Evolutionary conservation across 2,329 filamentous ascomycete species (phyloP).

Genomic region (Aspergillus ochraceus): DNA sequence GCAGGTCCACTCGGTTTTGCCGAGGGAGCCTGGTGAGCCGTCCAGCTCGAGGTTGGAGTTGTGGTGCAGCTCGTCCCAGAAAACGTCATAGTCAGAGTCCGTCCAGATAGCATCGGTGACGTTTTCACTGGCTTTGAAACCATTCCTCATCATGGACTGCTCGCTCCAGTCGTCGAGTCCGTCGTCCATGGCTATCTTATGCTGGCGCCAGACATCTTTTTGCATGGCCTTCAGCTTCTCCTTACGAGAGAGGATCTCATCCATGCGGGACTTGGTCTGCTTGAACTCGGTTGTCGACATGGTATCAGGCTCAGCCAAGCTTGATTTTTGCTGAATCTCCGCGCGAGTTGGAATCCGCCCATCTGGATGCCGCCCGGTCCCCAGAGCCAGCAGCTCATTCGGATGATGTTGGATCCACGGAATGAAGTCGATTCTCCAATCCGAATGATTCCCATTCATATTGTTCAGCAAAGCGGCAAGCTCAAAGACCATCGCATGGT

Average conservation of each 20-base stretch:
- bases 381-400: conserved; percentile 31
- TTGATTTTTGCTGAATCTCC: conserved; percentile 20
- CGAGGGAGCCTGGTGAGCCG: conserved; percentile 24
- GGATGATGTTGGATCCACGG: conserved; percentile 25
- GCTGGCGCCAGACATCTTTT: conserved; percentile 22
- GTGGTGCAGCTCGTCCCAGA: conserved; percentile 36
- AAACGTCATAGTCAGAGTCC: conserved; percentile 32
- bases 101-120: conserved; percentile 39
- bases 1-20: conserved; percentile 28
- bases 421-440: conserved; percentile 28
- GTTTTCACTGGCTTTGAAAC: conserved; percentile 37
- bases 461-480: conserved; percentile 23
- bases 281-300: conserved; percentile 15
- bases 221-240: conserved; percentile 21
- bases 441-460: conserved; percentile 22
- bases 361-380: conserved; percentile 20
- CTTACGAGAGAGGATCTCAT: conserved; percentile 18
- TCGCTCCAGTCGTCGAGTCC: conserved; percentile 28
- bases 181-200: conserved; percentile 23
- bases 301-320: conserved; percentile 15
- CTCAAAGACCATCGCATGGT: conserved; percentile 27
- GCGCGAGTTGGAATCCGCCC: conserved; percentile 25
- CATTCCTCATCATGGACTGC: conserved; percentile 30
- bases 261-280: conserved; percentile 14
- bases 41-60: conserved; percentile 36